Conservation (phyloP, 495 filamentous ascomycete species). For the Penicillium lividum region DNA sequence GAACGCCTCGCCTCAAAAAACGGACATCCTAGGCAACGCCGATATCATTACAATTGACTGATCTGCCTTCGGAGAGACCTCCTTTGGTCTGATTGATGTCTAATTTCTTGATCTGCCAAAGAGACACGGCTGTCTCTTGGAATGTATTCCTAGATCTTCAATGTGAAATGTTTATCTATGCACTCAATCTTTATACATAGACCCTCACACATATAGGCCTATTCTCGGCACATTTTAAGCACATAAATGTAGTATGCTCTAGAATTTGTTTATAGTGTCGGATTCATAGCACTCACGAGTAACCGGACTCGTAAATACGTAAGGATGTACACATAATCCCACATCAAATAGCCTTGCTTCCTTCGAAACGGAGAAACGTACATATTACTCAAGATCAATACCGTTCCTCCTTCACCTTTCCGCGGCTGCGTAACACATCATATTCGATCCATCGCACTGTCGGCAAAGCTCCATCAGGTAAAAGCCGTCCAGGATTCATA, state of each 20-base stretch:
- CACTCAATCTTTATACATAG: background rate
- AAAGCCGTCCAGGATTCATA: slow-evolving; percentile 83
- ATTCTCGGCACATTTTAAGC: background rate
- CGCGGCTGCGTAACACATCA: slow-evolving; percentile 60
- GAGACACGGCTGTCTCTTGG: slow-evolving; percentile 8
- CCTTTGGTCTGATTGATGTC: background rate
- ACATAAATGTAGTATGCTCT: background rate
- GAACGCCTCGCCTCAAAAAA: slow-evolving; percentile 13
- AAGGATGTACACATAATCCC: background rate
- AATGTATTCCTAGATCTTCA: slow-evolving; percentile 32
- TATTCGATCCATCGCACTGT: slow-evolving; percentile 85
- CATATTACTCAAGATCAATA: slow-evolving; percentile 16
- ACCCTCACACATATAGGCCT: background rate
- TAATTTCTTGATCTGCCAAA: slow-evolving; percentile 7
- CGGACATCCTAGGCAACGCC: slow-evolving; percentile 14
- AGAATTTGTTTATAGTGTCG: background rate
- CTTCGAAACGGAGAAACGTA: background rate
- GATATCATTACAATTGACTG: slow-evolving; percentile 48
- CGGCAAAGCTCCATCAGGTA: slow-evolving; percentile 61
- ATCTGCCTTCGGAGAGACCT: background rate
- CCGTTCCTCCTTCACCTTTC: slow-evolving; percentile 52
- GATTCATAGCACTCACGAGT: background rate
- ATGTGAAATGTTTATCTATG: slow-evolving; percentile 20
- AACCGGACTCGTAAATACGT: background rate
- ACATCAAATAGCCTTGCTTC: background rate